Conservation (phyloP, 1,284 basidiomycete species). For the Tilletia indica region DNA sequence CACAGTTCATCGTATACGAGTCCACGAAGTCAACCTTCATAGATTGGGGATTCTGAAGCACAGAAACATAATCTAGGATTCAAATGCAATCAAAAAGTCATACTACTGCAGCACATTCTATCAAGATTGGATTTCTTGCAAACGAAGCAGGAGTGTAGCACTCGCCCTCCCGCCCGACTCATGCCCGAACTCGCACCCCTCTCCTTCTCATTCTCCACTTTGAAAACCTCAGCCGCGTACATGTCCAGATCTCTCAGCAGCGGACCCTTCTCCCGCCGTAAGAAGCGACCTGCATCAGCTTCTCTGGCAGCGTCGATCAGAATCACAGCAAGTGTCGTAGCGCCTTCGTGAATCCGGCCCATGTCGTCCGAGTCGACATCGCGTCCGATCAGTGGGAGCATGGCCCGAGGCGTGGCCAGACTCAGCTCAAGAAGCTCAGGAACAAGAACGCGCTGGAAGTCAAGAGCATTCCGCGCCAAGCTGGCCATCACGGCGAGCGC, state of each 20-base stretch:
- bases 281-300: conserved; percentile 70
- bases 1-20: conserved; percentile 15
- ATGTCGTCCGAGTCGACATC: conserved; percentile 44
- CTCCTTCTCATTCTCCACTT: conserved; percentile 4
- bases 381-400: conserved; percentile 54
- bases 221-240: conserved; percentile 65
- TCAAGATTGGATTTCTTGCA: conserved; percentile 3
- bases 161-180: conserved; percentile 20
- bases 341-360: conserved; percentile 72
- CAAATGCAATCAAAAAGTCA: not conserved
- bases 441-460: conserved; percentile 75
- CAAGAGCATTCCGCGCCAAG: conserved; percentile 72
- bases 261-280: conserved; percentile 72
- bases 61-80: not conserved
- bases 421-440: conserved; percentile 79
- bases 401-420: conserved; percentile 63
- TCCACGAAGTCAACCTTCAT: conserved; percentile 10
- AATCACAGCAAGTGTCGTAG: conserved; percentile 74
- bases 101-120: not conserved
- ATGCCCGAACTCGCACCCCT: not conserved
- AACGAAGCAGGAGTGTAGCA: conserved; percentile 21
- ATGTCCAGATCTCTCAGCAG: conserved; percentile 73
- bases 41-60: not conserved
- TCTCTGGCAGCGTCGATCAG: conserved; percentile 73
- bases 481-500: conserved; percentile 79